Evolutionary conservation across 805 yeast species (phyloP).

Genomic region (Ogataea dorogensis): DNA sequence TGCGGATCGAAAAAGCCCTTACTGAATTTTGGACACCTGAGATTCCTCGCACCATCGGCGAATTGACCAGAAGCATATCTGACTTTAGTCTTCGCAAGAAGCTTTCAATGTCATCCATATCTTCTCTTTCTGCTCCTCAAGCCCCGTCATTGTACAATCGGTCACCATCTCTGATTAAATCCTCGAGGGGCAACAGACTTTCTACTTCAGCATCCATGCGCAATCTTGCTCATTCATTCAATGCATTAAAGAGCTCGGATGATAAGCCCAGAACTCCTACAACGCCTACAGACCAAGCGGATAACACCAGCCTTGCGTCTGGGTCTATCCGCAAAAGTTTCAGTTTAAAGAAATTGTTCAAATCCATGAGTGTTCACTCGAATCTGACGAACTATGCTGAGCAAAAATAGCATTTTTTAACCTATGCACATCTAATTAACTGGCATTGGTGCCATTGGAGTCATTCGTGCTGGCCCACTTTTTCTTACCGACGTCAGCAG

Average conservation of each 20-base stretch:
- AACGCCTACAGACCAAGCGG: neutral
- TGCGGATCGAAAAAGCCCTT: constrained; percentile 29
- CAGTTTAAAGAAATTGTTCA: constrained; percentile 18
- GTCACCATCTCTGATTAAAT: constrained; percentile 10
- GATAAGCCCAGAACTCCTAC: neutral
- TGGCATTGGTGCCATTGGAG: constrained; percentile 25
- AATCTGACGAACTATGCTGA: constrained; percentile 12
- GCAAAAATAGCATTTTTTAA: constrained; percentile 4
- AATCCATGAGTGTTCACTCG: constrained; percentile 18
- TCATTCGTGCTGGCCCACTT: constrained; percentile 44
- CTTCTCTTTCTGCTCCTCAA: constrained; percentile 15
- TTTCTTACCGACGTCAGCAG: constrained; percentile 23
- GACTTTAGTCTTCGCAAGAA: constrained; percentile 20
- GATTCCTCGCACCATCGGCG: constrained; percentile 19
- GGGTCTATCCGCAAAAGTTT: constrained; percentile 15
- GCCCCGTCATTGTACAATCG: constrained; percentile 6
- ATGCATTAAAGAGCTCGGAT: neutral
- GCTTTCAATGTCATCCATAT: constrained; percentile 18
- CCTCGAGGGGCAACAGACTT: constrained; percentile 7
- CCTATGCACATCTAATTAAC: constrained; percentile 1
- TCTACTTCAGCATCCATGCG: constrained; percentile 18
- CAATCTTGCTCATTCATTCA: constrained; percentile 10
- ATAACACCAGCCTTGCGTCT: constrained; percentile 1
- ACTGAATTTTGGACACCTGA: constrained; percentile 35
- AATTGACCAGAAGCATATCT: constrained; percentile 20